phyloP scores from a whole-genome alignment of 495 filamentous ascomycete genomes.

The Penicillium steckii region DNA sequence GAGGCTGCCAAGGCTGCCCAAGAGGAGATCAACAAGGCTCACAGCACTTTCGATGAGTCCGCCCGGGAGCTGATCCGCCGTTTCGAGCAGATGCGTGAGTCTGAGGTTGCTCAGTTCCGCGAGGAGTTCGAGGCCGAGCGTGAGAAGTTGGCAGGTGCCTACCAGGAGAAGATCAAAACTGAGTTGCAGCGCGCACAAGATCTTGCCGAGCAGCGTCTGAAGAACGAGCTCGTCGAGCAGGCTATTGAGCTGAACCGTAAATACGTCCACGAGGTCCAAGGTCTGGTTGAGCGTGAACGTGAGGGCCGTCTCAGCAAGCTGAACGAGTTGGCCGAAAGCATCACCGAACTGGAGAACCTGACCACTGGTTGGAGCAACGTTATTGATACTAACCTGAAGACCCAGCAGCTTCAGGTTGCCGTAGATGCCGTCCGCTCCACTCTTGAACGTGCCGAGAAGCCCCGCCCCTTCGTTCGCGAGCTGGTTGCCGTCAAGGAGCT shows the following conservation, averaged over 20 bases:
- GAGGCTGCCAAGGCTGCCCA: conserved; percentile 69
- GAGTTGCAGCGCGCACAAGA: conserved; percentile 73
- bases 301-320: conserved; percentile 84
- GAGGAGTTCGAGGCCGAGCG: conserved; percentile 90
- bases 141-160: conserved; percentile 67
- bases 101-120: conserved; percentile 75
- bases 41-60: conserved; percentile 75
- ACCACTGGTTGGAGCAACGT: conserved; percentile 83
- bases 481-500: conserved; percentile 93
- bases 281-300: conserved; percentile 85
- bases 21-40: conserved; percentile 65
- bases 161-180: conserved; percentile 73
- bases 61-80: conserved; percentile 74
- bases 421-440: conserved; percentile 87
- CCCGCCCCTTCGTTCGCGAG: conserved; percentile 84
- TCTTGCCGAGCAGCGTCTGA: conserved; percentile 72
- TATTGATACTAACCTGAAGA: conserved; percentile 83
- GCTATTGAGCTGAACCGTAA: conserved; percentile 81
- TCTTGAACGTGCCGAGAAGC: conserved; percentile 68
- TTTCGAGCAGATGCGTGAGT: conserved; percentile 66
- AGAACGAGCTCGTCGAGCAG: conserved; percentile 88
- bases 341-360: conserved; percentile 79
- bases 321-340: conserved; percentile 68
- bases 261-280: conserved; percentile 73
- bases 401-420: conserved; percentile 91